These are phyloP conservation scores for Mycena sanguinolenta DNA, from an alignment of 768 basidiomycete species.

Conservation along the genomic window DNA sequence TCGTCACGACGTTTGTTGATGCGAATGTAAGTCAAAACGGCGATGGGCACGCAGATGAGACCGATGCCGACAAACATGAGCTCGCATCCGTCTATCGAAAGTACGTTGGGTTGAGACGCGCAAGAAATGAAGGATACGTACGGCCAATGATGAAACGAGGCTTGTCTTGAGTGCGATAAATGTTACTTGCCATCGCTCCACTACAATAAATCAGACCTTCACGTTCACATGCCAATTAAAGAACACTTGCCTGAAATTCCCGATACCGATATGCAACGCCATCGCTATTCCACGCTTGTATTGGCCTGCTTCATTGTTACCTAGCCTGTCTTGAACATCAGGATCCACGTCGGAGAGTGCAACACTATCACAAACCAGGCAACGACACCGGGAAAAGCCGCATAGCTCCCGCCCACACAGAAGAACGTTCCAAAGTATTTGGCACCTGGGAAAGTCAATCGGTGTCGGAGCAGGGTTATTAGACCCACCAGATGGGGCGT, in stretches of 20 bases:
- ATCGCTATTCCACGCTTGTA: constrained; percentile 80
- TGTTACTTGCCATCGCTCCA: constrained; percentile 74
- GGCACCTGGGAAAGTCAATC: constrained; percentile 49
- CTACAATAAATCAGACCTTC: constrained; percentile 34
- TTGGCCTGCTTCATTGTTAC: constrained; percentile 76
- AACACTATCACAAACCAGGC: constrained; percentile 61
- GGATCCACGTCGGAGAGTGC: constrained; percentile 6
- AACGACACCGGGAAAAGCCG: constrained; percentile 70
- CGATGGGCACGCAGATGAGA: constrained; percentile 62
- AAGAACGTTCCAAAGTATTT: constrained; percentile 85
- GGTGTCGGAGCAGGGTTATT: not conserved
- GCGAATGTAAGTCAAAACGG: constrained; percentile 62
- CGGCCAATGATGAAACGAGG: constrained; percentile 76
- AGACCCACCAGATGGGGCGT: constrained; percentile 29
- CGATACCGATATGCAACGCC: constrained; percentile 77
- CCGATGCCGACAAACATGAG: constrained; percentile 80
- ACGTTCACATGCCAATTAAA: too few species aligned
- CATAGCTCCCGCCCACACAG: constrained; percentile 71
- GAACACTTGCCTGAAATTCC: constrained; percentile 59
- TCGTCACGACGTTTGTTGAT: constrained; percentile 70
- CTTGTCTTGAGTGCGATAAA: constrained; percentile 70
- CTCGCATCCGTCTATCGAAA: constrained; percentile 67
- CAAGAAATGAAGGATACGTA: constrained; percentile 48
- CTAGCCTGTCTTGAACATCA: constrained; percentile 60
- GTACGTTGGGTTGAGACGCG: not conserved